phyloP scores from a whole-genome alignment of 345 rosid species.

The Eucalyptus brandiana region DNA sequence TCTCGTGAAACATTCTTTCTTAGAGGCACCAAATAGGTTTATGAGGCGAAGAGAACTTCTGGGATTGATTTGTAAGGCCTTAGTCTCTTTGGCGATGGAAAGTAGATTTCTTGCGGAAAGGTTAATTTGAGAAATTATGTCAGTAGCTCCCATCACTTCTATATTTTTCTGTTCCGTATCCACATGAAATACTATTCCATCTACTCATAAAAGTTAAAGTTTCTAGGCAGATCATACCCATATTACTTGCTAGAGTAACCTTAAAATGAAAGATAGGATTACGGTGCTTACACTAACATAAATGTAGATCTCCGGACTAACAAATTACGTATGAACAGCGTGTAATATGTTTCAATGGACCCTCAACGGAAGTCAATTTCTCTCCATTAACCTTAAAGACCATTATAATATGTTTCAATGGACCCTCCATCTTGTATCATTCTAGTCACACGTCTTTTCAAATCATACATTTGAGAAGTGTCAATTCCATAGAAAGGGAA shows the following conservation, averaged over 20 bases:
- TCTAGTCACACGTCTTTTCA: not conserved
- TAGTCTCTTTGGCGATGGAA: not conserved
- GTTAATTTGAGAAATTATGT: not conserved
- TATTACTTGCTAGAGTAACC: not conserved
- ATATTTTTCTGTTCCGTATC: not conserved
- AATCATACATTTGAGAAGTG: not conserved
- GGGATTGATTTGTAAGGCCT: not conserved
- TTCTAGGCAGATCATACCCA: not conserved
- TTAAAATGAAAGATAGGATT: not conserved
- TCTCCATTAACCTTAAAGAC: too few relatives aligned
- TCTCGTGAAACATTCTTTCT: not conserved
- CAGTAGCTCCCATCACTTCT: not conserved
- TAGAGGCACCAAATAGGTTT: not conserved
- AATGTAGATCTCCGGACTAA: not conserved
- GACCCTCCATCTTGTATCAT: not conserved
- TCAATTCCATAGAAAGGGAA: not conserved
- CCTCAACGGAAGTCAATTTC: not conserved
- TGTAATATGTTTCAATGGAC: too few relatives aligned
- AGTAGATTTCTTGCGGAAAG: not conserved
- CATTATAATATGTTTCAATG: not conserved
- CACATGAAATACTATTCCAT: not conserved
- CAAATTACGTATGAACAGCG: not conserved
- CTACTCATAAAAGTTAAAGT: not conserved
- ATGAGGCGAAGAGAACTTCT: not conserved
- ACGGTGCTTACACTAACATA: not conserved